Evolutionary conservation across 2,329 filamentous ascomycete species (phyloP).

Genomic region (Colletotrichum musae): DNA sequence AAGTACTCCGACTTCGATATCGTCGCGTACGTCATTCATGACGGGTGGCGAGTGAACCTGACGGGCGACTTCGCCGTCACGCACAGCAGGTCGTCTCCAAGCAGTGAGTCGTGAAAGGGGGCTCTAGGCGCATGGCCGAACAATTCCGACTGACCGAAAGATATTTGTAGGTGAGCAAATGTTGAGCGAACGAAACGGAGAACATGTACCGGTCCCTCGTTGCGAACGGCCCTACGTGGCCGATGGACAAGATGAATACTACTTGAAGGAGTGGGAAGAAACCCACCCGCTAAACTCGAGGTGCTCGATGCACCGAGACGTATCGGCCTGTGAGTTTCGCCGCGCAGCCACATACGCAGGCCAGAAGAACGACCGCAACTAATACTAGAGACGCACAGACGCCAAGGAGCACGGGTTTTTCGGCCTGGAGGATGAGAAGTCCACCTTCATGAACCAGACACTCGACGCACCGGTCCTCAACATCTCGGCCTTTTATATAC

Average conservation of each 20-base stretch:
- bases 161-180: neutral
- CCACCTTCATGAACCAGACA: constrained; percentile 28
- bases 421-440: constrained; percentile 32
- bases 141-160: neutral
- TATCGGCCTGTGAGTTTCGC: constrained; percentile 16
- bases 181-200: neutral
- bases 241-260: too few species aligned
- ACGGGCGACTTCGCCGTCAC: constrained; percentile 38
- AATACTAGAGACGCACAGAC: constrained; percentile 18
- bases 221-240: too few species aligned
- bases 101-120: neutral
- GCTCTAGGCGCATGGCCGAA: neutral
- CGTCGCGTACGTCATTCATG: constrained; percentile 45
- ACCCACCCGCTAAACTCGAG: neutral
- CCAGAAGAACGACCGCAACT: neutral
- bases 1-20: constrained; percentile 38
- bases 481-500: constrained; percentile 32
- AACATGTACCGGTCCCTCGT: too few species aligned
- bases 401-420: constrained; percentile 41
- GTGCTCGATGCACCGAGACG: constrained; percentile 20
- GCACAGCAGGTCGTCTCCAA: neutral
- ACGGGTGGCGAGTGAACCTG: constrained; percentile 43
- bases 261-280: neutral
- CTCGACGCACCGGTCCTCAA: constrained; percentile 40
- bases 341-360: neutral